Evolutionary conservation across 2,329 filamentous ascomycete species (phyloP).

Genomic region (Nakataea oryzae): DNA sequence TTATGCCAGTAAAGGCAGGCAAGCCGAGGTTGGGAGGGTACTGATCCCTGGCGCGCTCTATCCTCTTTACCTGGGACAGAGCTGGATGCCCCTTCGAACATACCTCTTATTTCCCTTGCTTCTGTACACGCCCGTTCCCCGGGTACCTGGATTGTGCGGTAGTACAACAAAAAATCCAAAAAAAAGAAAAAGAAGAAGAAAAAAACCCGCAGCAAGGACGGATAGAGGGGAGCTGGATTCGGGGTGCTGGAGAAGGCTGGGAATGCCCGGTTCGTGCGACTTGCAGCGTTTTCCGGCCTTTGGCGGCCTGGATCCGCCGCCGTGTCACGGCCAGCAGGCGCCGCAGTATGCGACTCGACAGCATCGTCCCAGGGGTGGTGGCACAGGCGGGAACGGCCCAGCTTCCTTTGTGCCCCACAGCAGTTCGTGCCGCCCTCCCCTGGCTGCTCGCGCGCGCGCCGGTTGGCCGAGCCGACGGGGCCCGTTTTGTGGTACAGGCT

Average conservation of each 20-base stretch:
- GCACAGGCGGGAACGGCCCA: not conserved
- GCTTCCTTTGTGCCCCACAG: not conserved
- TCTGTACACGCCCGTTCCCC: not conserved
- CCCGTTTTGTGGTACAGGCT: not conserved
- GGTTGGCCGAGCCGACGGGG: not conserved
- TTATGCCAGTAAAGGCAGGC: accelerated
- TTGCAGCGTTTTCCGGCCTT: no score
- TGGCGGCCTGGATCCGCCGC: not conserved
- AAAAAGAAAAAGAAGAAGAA: no score
- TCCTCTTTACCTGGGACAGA: not conserved
- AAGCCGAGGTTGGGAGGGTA: no score
- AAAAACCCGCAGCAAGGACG: no score
- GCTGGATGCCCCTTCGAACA: not conserved
- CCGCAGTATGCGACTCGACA: not conserved
- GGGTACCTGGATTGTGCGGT: not conserved
- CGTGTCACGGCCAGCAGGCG: not conserved
- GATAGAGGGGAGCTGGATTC: no score
- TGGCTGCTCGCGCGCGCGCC: not conserved
- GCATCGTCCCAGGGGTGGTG: not conserved
- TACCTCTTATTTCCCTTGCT: not conserved
- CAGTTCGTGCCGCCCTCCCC: not conserved
- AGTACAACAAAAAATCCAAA: no score
- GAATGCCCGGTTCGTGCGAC: no score
- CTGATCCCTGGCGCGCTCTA: not conserved
- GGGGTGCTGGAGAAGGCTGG: not conserved